A percentile compares a stretch with the other conserved stretches of the same genome.
Conservation (phyloP, 2,329 filamentous ascomycete genomes). For the Cryphonectria carpinicola region DNA sequence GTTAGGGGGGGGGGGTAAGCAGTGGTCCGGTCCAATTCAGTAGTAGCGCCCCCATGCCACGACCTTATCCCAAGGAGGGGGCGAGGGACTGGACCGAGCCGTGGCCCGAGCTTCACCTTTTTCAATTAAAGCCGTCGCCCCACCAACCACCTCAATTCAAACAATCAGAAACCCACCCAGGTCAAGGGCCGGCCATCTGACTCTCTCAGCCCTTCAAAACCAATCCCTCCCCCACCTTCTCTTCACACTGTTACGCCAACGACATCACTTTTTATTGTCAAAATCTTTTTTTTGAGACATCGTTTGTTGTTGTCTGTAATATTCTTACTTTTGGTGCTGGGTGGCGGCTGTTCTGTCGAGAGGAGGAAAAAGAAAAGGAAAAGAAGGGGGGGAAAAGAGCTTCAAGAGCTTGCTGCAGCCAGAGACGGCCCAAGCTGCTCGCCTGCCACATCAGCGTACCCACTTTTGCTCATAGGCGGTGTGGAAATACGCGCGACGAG, state of each 20-base stretch:
- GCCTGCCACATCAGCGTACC: constrained; percentile 18
- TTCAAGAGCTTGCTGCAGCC: neutral
- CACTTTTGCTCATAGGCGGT: constrained; percentile 20
- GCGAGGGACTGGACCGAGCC: neutral
- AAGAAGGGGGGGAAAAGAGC: neutral
- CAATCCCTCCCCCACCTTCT: neutral
- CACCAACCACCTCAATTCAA: constrained; percentile 22
- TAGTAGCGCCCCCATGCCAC: constrained; percentile 3
- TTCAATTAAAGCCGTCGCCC: constrained; percentile 15
- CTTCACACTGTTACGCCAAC: neutral
- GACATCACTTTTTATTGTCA: constrained; percentile 6
- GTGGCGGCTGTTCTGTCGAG: constrained; percentile 11
- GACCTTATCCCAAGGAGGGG: neutral
- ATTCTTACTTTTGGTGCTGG: constrained; percentile 4
- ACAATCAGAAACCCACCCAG: constrained; percentile 8
- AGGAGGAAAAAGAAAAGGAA: neutral
- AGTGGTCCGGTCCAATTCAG: neutral
- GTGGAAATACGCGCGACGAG: constrained; percentile 3
- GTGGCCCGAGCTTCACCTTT: constrained; percentile 6
- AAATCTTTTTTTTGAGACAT: neutral
- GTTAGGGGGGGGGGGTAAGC: no score
- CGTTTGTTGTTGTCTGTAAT: neutral
- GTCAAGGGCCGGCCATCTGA: neutral
- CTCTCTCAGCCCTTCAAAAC: neutral
- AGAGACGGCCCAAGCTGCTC: constrained; percentile 12